Conservation (phyloP, 106 monocot species). For the Hemerocallis citrina region DNA sequence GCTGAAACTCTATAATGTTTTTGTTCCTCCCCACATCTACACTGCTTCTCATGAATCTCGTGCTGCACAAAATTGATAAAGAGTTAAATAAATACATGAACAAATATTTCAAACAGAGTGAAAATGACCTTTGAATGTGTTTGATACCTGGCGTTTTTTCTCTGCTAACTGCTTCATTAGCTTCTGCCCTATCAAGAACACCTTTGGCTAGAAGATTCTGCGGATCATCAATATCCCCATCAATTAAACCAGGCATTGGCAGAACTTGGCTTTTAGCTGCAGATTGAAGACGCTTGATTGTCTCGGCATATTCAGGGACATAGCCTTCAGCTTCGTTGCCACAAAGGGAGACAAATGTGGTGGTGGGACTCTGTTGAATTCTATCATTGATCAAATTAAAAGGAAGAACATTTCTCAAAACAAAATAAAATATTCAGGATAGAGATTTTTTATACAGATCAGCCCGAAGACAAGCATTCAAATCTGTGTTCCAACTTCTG, state of each 20-base stretch:
- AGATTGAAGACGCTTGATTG: conserved; percentile 69
- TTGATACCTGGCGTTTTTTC: conserved; percentile 44
- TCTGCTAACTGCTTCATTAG: conserved; percentile 81
- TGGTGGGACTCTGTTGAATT: conserved; percentile 58
- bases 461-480: too few species aligned
- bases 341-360: conserved; percentile 98
- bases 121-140: too few species aligned
- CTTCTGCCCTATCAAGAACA: conserved; percentile 71
- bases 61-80: too few species aligned
- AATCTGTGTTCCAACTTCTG: too few species aligned
- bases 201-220: conserved; percentile 61
- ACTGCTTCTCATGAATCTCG: too few species aligned
- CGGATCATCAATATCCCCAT: conserved; percentile 38
- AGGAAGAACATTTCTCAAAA: too few species aligned
- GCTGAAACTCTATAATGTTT: too few species aligned
- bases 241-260: conserved; percentile 61
- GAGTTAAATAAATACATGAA: too few species aligned
- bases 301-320: conserved; percentile 88
- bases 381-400: background rate
- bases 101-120: too few species aligned
- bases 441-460: too few species aligned
- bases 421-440: too few species aligned
- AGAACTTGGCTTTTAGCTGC: conserved; percentile 64
- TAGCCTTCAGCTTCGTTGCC: conserved; percentile 91
- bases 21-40: too few species aligned